Evolutionary conservation across 2,329 filamentous ascomycete genomes (phyloP), one percentile per base, ranked within the genome.

Genomic region (Stagonosporopsis tanaceti): DNA sequence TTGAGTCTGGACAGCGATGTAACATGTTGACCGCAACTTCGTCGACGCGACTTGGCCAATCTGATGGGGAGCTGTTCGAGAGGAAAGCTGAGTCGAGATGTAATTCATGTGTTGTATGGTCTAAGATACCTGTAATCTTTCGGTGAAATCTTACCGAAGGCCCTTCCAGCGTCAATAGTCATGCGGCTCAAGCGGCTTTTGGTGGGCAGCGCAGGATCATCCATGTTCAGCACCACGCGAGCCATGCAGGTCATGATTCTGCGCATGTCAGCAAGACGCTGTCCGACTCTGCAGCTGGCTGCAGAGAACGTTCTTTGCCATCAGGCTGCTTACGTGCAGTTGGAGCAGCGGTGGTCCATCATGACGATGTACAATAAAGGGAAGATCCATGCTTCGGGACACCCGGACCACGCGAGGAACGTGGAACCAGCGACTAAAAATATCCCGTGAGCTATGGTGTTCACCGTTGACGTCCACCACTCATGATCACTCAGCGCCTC

Each of bases 321-420:
- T 27, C n/a, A 20, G 38, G 30, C 42, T 34, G 48, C 34, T 50
- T 32, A 48, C 9, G 27, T 15, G 40, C 38, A 37, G 41, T 55
- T 34, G 51, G 50, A 42, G 38, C 35, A 37, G 37, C 39, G 15
- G 38, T 52, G 47, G 42, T 52, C 47, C 42, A 4, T 34, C 15
- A 15, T n/a, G 14, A 37, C 34, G 30, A 41, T 35, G 17, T 20
- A 20, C 20, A 20, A 28, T 17, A 30, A 35, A 45, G 37, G 44
- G 42, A 48, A 39, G 25, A 47, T 37, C 47, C 61, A 65, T 64
- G 66, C 57, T 65, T 62, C 53, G 64, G 64, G 60, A 61, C 61
- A 67, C 61, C 63, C 53, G 64, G 64, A 61, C 62, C 61, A 67
- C 61, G 65, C 53, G 65, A 59, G 37, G 45, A 57, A 50, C 53